Evolutionary conservation across 176 grass and related monocot species (phyloP).

Genomic region (Oryza glumipatula): DNA sequence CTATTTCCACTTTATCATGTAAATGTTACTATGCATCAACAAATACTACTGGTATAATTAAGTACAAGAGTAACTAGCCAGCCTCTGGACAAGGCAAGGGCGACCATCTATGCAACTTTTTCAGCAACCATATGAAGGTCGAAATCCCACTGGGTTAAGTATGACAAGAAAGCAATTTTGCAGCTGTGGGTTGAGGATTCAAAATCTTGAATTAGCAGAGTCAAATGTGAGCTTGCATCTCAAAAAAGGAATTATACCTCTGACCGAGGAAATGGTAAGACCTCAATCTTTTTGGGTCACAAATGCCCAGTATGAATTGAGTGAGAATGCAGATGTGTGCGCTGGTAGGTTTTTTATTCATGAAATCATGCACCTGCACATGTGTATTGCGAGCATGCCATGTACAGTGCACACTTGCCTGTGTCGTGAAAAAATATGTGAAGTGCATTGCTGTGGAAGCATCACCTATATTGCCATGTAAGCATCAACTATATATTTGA

Average conservation of each 20-base stretch:
- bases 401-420: background rate
- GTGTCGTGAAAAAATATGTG: conserved; percentile 1
- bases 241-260: background rate
- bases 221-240: background rate
- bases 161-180: background rate
- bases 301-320: background rate
- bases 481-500: background rate
- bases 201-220: background rate
- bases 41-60: background rate
- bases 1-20: background rate
- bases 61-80: background rate
- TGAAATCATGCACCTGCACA: background rate
- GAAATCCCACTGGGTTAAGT: background rate
- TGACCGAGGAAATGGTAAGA: background rate
- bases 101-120: background rate
- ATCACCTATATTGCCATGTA: background rate
- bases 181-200: background rate
- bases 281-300: background rate
- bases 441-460: background rate
- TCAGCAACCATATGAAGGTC: background rate
- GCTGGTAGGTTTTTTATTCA: background rate
- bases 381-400: background rate
- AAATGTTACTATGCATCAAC: background rate
- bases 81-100: background rate
- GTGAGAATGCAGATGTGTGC: background rate